Base-by-base conservation (phyloP, 495 filamentous ascomycete species). In the Haplographium delicatum region DNA sequence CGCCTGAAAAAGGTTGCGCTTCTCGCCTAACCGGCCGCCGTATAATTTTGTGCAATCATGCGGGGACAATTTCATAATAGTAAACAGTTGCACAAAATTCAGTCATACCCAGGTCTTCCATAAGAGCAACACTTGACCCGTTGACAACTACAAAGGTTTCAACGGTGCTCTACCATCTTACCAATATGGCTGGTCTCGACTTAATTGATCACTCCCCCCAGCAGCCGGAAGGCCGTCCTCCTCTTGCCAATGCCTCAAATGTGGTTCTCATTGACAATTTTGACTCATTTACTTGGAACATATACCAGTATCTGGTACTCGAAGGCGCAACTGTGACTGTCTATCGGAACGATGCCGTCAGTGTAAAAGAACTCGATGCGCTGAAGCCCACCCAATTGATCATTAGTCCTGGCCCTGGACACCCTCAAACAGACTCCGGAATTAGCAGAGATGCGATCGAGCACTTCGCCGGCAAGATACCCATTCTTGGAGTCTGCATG, bases 281-380 rank as follows among this genome's bases (percentile, higher is more conserved):
- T 66, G 93, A 99, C 69, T 96, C 91, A 0, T 99, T 97, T 61
- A 95, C 91, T 53, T 97, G 89, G 87, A 98, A 97, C 63, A 89
- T 99, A 51, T 96, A 96, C 67, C 94, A 99, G 65, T 99, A 96
- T 59, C 78, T 99, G 2, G 86, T 91, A 0, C 82, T 96, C 5
- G 93, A 97, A 68, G 93, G 93, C 31, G 93, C 93, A 22, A 84
- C 69, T 0, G 91, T 96, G 33, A 86, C 82, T 9, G 93, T 97
- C 22, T 84, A 80, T 71, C 80, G 93, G 50, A 99, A 99, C 62
- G 91, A 97, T 70, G 80, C 95, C 65, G 82, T 96, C 64, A 81
- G 82, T 3, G 67, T 99, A 8, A 80, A 91, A 20, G 85, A 95
- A 49, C 73, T 99, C 50, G 82, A 91, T 46, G 76, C 77, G 7